Evolutionary conservation across 768 basidiomycete species (phyloP).

Genomic region (Kwoniella pini): DNA sequence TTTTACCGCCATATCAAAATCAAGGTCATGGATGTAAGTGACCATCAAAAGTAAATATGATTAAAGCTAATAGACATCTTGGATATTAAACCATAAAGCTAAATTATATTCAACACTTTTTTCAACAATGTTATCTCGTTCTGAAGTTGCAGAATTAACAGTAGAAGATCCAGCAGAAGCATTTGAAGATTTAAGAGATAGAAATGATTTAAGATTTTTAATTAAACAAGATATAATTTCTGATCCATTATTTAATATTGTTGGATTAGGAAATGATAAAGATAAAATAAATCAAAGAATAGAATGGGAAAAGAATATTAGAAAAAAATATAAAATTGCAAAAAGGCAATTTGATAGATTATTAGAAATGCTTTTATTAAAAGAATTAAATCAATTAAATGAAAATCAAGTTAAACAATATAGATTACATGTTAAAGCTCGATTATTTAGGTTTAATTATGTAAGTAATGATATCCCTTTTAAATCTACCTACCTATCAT

Average conservation of each 20-base stretch:
- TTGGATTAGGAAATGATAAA: constrained; percentile 72
- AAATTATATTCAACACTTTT: constrained; percentile 85
- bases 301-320: constrained; percentile 75
- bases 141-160: constrained; percentile 82
- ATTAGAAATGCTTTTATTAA: constrained; percentile 83
- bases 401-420: constrained; percentile 64
- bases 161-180: constrained; percentile 98
- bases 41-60: no score
- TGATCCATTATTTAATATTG: constrained; percentile 63
- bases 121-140: constrained; percentile 66
- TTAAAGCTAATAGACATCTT: no score
- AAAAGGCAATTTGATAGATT: constrained; percentile 92
- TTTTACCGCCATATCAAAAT: constrained; percentile 84
- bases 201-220: constrained; percentile 81
- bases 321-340: constrained; percentile 83
- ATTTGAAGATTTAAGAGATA: constrained; percentile 93
- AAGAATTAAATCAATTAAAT: constrained; percentile 68
- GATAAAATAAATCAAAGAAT: constrained; percentile 52
- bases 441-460: constrained; percentile 92
- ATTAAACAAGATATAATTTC: constrained; percentile 75
- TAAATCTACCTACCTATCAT: no score
- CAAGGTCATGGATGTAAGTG: constrained; percentile 84
- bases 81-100: no score
- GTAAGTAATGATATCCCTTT: constrained; percentile 62
- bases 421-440: constrained; percentile 82